These are phyloP conservation scores for Cercophora scortea DNA, from an alignment of 495 filamentous ascomycete species.

Conservation along the genomic window DNA sequence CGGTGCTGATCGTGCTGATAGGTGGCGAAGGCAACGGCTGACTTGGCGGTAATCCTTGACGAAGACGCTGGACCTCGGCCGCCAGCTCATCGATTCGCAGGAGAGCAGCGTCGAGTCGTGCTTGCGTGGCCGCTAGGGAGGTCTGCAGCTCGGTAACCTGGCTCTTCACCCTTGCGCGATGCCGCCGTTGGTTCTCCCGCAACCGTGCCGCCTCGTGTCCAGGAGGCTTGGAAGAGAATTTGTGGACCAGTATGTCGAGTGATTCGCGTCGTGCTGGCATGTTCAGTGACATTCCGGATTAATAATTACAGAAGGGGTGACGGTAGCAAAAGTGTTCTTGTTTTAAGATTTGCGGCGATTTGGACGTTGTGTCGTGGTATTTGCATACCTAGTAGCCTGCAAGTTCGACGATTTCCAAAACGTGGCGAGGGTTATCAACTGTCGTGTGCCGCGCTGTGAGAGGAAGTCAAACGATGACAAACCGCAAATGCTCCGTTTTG, in stretches of 20 bases:
- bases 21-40: neutral
- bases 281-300: neutral
- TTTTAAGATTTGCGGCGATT: too few relatives aligned
- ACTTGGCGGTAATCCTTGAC: neutral
- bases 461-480: neutral
- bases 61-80: slow-evolving; percentile 12
- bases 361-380: too few relatives aligned
- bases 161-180: slow-evolving; percentile 22
- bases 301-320: too few relatives aligned
- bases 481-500: neutral
- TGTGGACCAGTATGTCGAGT: slow-evolving; percentile 4
- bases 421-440: too few relatives aligned
- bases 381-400: too few relatives aligned
- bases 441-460: neutral
- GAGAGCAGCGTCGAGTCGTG: slow-evolving; percentile 12
- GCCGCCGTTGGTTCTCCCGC: slow-evolving; percentile 24
- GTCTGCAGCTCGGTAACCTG: slow-evolving; percentile 16
- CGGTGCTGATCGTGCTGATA: too few relatives aligned
- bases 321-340: too few relatives aligned
- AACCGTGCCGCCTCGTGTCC: slow-evolving; percentile 17
- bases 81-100: slow-evolving; percentile 9
- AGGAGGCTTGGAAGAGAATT: slow-evolving; percentile 17
- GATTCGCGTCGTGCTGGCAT: neutral
- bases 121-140: slow-evolving; percentile 6
- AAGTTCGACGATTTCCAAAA: too few relatives aligned